Base-by-base conservation (phyloP, 768 basidiomycete genomes). In the Sporobolomyces pararoseus region DNA sequence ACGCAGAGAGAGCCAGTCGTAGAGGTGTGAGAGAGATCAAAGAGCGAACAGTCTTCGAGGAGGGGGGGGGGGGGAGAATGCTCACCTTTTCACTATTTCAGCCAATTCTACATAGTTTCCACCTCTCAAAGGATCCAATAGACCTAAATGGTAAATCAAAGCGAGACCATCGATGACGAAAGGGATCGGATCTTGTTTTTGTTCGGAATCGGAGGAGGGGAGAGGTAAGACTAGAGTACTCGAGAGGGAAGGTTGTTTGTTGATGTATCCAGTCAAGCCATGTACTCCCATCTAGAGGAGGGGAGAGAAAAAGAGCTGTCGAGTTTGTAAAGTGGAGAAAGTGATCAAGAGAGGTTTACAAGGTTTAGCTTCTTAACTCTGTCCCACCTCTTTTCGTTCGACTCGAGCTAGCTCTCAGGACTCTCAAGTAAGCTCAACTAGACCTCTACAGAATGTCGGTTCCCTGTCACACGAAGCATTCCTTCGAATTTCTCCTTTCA, bases 101-200 rank as follows among this genome's bases (percentile, higher is more conserved):
- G 25, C 27, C 14, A 59, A 35, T 32, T 66, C 32, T 23, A 32
- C n/a, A 35, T 73, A 68, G 19, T 68, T 51, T 9, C 71, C 71
- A 3, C 71, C 71, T 14, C 64, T 10, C 14, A 73, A 49, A 0
- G 71, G 53, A 37, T 68, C 67, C 32, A 63, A 23, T 19, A 73
- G 54, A 0, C 61, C 71, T 23, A 66, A 32, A 25, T 68, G 63
- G 54, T 66, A 73, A 23, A 57, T 54, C 19, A 65, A 64, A 0
- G 71, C 63, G n/a, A 65, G 57, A 2, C 71, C 66, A 42, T 68
- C 66, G 58, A 72, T 49, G 42, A 61, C 31, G 39, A 65, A 42
- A 1, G 66, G 49, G 19, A 60, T 63, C 32, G 46, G 51, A 0
- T 27, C 21, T 12, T 27, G n/a, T n/a, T n/a, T n/a, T n/a, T n/a